Base-by-base conservation (phyloP, 2,329 filamentous ascomycete species). In the Trichoderma sp. region DNA sequence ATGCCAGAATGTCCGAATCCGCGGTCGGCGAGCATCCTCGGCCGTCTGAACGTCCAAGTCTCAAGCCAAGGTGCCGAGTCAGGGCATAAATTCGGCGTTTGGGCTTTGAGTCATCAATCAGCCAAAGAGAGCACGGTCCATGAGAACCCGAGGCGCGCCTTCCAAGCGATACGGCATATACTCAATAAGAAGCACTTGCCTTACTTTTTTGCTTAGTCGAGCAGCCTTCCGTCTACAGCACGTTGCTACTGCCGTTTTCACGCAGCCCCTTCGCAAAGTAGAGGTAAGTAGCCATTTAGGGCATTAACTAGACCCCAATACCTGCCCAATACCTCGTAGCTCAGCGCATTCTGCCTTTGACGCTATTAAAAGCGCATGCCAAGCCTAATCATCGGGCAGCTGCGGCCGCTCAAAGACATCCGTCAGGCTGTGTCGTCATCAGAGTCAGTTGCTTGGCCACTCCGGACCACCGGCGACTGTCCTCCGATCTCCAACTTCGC, bases 341-440 rank as follows among this genome's bases (percentile, higher is more conserved):
- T 24, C 11, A 24, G 10, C 46, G 46, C 39, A 39, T 39, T 39
- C 18, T 43, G 18, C n/a, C 39, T n/a, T 18, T n/a, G 39, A 43
- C 52, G 46, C 60, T 64, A 32, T 32, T 37, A 16, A 43, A 43
- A n/a, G 51, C 21, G 2, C 26, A 6, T 49, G 46, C 32, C 60
- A 28, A 55, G 60, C 39, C 60, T 55, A 55, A 51, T 64, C 49
- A 55, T 55, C 28, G 43, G 49, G 60, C 16, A 37, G 30, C 32
- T 55, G 49, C 60, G 60, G 60, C 60, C 60, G 60, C 60, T 64
- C 49, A 34, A 54, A 51, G 34, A 64, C 46, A 24, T 21, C 34
- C 21, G 39, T 24, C 24, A 24, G 8, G 6, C 60, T 6, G 46
- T 64, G 60, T 64, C 60, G 60, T 64, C 49, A 55, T 55, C 32